Evolutionary conservation across 2,329 filamentous ascomycete genomes (phyloP).

Genomic region (Diaporthe caulivora): DNA sequence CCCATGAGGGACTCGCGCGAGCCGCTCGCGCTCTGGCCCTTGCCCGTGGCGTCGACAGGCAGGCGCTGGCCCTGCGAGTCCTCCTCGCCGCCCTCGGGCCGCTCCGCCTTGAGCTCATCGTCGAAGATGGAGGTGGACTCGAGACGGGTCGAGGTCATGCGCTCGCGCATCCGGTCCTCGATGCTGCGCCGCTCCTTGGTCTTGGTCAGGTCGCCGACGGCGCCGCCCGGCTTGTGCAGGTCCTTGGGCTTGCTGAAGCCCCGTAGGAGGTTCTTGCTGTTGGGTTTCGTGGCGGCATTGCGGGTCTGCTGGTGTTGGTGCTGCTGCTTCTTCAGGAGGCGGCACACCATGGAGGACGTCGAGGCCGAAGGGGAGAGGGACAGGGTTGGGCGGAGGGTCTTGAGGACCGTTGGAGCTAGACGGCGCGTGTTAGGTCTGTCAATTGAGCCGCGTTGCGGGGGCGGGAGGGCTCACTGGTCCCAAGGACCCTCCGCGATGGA

Average conservation of each 20-base stretch:
- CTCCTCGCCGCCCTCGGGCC: slow-evolving; percentile 41
- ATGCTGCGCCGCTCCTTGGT: slow-evolving; percentile 53
- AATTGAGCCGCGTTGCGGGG: slow-evolving; percentile 40
- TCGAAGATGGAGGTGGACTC: slow-evolving; percentile 72
- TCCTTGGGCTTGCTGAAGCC: slow-evolving; percentile 46
- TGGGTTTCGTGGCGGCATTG: slow-evolving; percentile 41
- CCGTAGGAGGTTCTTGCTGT: slow-evolving; percentile 49
- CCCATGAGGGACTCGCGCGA: slow-evolving; percentile 43
- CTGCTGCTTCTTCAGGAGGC: slow-evolving; percentile 29
- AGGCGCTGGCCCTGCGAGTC: not conserved
- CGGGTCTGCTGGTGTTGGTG: slow-evolving; percentile 21
- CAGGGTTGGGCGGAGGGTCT: slow-evolving; percentile 39
- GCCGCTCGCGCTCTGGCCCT: slow-evolving; percentile 52
- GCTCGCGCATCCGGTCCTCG: slow-evolving; percentile 56
- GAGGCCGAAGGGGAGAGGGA: slow-evolving; percentile 31
- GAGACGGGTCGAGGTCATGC: slow-evolving; percentile 58
- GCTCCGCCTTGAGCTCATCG: slow-evolving; percentile 60
- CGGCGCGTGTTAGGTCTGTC: slow-evolving; percentile 12
- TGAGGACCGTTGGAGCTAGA: slow-evolving; percentile 39
- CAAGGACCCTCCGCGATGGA: slow-evolving; percentile 71
- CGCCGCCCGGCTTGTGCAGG: slow-evolving; percentile 37
- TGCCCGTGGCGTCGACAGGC: slow-evolving; percentile 44
- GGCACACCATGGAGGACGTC: not conserved
- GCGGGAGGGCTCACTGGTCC: slow-evolving; percentile 63
- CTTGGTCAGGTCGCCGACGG: slow-evolving; percentile 44